These are phyloP conservation scores for Coprinopsis sp. DNA, from an alignment of 768 basidiomycete genomes.

Conservation along the genomic window DNA sequence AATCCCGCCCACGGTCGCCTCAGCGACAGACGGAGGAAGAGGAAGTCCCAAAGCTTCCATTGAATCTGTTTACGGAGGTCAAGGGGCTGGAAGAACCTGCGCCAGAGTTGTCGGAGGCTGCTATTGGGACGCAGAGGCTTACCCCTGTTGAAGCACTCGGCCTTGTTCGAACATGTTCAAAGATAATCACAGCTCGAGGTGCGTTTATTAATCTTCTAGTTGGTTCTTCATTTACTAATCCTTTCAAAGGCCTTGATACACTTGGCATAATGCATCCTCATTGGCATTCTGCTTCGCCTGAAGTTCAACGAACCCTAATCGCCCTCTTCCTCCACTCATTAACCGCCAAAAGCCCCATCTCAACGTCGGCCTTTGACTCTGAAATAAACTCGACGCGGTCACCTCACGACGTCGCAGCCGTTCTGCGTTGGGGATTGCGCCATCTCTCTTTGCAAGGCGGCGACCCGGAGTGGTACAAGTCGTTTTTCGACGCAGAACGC, in stretches of 20 bases:
- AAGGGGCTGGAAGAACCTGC: background rate
- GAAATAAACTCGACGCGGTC: slow-evolving; percentile 63
- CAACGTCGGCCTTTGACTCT: slow-evolving; percentile 50
- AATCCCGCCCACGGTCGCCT: slow-evolving; percentile 2
- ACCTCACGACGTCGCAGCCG: slow-evolving; percentile 74
- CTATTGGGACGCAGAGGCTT: slow-evolving; percentile 54
- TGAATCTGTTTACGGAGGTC: background rate
- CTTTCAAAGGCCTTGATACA: slow-evolving; percentile 62
- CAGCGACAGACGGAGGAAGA: background rate
- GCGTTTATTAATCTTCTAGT: slow-evolving; percentile 19
- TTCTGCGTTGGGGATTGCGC: slow-evolving; percentile 76
- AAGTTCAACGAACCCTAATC: slow-evolving; percentile 62
- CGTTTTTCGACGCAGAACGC: slow-evolving; percentile 59
- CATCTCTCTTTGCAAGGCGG: slow-evolving; percentile 62
- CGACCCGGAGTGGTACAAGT: slow-evolving; percentile 61
- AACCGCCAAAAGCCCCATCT: slow-evolving; percentile 44
- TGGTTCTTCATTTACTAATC: slow-evolving; percentile 9
- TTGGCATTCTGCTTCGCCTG: slow-evolving; percentile 72
- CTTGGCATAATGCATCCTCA: slow-evolving; percentile 84
- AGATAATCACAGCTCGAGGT: slow-evolving; percentile 63
- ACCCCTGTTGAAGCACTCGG: slow-evolving; percentile 58
- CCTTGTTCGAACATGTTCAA: slow-evolving; percentile 65
- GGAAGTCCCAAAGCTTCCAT: background rate
- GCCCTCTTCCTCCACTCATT: slow-evolving; percentile 69
- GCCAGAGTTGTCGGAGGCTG: slow-evolving; percentile 40